These are phyloP conservation scores for Tylopilus balloui DNA, from an alignment of 768 basidiomycete species.

Conservation along the genomic window DNA sequence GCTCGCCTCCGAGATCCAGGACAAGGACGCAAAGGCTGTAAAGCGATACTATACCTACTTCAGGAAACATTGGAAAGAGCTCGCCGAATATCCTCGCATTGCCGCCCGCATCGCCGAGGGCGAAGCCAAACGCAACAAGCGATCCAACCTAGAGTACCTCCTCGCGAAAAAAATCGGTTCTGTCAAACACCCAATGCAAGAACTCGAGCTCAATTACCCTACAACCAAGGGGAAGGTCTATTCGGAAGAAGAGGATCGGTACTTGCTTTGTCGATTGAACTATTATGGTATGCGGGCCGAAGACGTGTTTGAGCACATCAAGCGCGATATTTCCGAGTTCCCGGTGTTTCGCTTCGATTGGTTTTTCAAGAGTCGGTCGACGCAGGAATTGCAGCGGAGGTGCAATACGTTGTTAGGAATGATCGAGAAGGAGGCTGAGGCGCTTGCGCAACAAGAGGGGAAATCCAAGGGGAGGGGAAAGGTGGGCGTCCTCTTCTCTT, in stretches of 20 bases:
- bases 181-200: constrained; percentile 91
- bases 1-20: constrained; percentile 79
- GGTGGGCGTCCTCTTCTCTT: constrained; percentile 35
- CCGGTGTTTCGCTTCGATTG: constrained; percentile 97
- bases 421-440: constrained; percentile 87
- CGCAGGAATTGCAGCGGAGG: constrained; percentile 81
- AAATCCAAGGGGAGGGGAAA: constrained; percentile 65
- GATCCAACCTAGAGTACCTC: constrained; percentile 73
- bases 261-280: constrained; percentile 83
- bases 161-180: constrained; percentile 79
- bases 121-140: constrained; percentile 84
- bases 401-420: constrained; percentile 85
- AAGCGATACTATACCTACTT: constrained; percentile 77
- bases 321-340: constrained; percentile 94
- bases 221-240: constrained; percentile 97
- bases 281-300: constrained; percentile 87
- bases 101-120: constrained; percentile 83
- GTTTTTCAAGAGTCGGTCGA: constrained; percentile 94
- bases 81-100: constrained; percentile 68
- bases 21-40: constrained; percentile 78
- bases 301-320: constrained; percentile 92
- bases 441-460: constrained; percentile 61
- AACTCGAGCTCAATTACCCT: constrained; percentile 92
- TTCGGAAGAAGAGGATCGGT: constrained; percentile 94
- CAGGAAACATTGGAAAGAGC: constrained; percentile 83